Percentiles rank a stretch among this genome's conserved stretches.
Evolutionary conservation across 2,329 filamentous ascomycete species (phyloP).

Genomic region (Zymoseptoria crescenta): DNA sequence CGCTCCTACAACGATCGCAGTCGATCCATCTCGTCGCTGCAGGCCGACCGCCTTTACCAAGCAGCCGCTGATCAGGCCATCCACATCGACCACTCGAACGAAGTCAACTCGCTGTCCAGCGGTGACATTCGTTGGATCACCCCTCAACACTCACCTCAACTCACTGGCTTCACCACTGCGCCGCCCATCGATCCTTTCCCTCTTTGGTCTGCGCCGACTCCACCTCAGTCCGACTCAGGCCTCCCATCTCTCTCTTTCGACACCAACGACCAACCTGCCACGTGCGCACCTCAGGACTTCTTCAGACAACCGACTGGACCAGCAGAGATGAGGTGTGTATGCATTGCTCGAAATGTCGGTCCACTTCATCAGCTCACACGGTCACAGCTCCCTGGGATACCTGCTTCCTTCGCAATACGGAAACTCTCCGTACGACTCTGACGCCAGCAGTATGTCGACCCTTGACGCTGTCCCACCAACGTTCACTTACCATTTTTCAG

Average conservation of each 20-base stretch:
- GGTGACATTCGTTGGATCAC: conserved; percentile 24
- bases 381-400: conserved; percentile 28
- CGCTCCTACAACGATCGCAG: conserved; percentile 15
- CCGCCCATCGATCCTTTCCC: conserved; percentile 22
- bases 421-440: conserved; percentile 21
- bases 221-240: conserved; percentile 28
- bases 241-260: conserved; percentile 26
- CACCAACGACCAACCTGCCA: conserved; percentile 19
- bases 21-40: conserved; percentile 24
- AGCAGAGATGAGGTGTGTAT: conserved; percentile 31
- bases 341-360: conserved; percentile 6
- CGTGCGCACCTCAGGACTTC: conserved; percentile 18
- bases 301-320: conserved; percentile 21
- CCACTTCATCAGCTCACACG: conserved; percentile 12
- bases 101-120: conserved; percentile 2
- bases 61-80: conserved; percentile 21
- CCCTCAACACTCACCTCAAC: conserved; percentile 27
- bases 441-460: conserved; percentile 24
- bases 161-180: conserved; percentile 16
- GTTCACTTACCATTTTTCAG: conserved; percentile 12
- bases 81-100: conserved; percentile 7
- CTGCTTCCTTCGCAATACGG: conserved; percentile 31
- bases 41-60: conserved; percentile 24
- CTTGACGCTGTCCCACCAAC: conserved; percentile 1
- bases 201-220: conserved; percentile 28